Conservation (phyloP, 1,284 basidiomycete species). For the Tausonia pullulans region DNA sequence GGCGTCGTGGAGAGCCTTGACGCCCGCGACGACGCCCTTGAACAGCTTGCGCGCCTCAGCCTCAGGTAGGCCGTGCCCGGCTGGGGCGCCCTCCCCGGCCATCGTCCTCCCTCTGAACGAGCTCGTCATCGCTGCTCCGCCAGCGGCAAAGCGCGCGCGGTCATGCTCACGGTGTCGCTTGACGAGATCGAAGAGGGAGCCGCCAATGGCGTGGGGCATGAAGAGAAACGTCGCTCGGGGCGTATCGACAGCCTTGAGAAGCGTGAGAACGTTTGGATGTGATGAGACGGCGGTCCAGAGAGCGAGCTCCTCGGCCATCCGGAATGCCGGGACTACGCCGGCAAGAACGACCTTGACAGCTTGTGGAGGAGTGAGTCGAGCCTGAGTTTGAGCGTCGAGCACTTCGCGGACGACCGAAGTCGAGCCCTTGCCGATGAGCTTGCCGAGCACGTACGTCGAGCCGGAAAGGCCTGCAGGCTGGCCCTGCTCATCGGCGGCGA, state of each 20-base stretch:
- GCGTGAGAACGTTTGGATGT: constrained; percentile 56
- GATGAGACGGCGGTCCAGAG: constrained; percentile 68
- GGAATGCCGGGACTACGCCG: constrained; percentile 26
- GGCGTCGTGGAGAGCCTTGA: constrained; percentile 67
- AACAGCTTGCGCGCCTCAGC: constrained; percentile 82
- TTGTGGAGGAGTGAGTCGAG: not conserved
- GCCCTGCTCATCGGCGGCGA: constrained; percentile 4
- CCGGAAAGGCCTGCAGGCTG: not conserved
- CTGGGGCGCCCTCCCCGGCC: constrained; percentile 13
- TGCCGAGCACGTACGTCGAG: not conserved
- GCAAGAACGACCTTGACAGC: constrained; percentile 21
- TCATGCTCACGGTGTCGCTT: constrained; percentile 36
- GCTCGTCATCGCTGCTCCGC: not conserved
- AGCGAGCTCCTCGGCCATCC: constrained; percentile 58
- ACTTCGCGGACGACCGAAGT: constrained; percentile 13
- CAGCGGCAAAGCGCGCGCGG: not conserved
- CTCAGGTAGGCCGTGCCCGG: constrained; percentile 43
- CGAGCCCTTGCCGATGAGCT: constrained; percentile 11
- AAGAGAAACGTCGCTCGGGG: constrained; percentile 67
- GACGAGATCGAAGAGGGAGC: constrained; percentile 74
- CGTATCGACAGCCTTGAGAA: constrained; percentile 58
- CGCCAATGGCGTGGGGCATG: constrained; percentile 70
- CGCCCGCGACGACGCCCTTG: constrained; percentile 72
- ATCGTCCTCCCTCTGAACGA: not conserved
- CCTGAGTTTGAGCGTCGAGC: not conserved